These are phyloP conservation scores for Pythium vanterpoolii DNA, from an alignment of 352 stramenopile species.

Conservation along the genomic window DNA sequence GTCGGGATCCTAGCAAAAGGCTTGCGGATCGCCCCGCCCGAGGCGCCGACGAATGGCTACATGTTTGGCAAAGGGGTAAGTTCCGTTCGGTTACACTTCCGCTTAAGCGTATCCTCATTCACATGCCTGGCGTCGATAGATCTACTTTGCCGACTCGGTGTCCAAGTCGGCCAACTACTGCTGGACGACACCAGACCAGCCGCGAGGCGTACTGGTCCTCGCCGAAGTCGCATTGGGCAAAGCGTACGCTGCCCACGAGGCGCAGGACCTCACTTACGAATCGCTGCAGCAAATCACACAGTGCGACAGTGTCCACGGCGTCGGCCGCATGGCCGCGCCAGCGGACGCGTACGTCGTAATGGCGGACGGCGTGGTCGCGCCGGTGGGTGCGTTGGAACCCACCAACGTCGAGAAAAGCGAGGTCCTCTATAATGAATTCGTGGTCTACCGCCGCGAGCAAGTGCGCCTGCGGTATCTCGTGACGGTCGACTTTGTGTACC, in stretches of 20 bases:
- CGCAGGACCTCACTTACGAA: constrained; percentile 53
- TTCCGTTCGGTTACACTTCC: not conserved
- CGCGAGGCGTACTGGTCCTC: constrained; percentile 58
- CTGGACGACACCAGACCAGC: constrained; percentile 57
- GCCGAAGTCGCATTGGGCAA: constrained; percentile 62
- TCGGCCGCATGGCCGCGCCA: constrained; percentile 52
- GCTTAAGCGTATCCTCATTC: not conserved
- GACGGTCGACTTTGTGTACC: constrained; percentile 45
- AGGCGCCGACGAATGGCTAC: constrained; percentile 76
- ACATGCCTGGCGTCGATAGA: constrained; percentile 25
- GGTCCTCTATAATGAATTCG: constrained; percentile 75
- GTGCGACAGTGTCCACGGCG: constrained; percentile 48
- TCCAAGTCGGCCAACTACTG: constrained; percentile 86
- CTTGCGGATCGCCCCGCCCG: constrained; percentile 73
- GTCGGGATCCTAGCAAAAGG: constrained; percentile 78
- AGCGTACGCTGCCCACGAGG: constrained; percentile 40
- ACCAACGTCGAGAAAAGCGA: constrained; percentile 38
- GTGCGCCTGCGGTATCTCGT: constrained; percentile 66
- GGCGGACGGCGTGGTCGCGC: constrained; percentile 50
- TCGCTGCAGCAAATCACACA: constrained; percentile 30
- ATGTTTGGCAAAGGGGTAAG: constrained; percentile 85
- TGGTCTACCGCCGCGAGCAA: constrained; percentile 71
- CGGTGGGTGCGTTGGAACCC: constrained; percentile 50
- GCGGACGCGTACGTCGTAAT: constrained; percentile 44
- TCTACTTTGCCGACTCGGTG: constrained; percentile 85